Evolutionary conservation across 1,284 basidiomycete genomes (phyloP).

Genomic region (Puccinia polysora): DNA sequence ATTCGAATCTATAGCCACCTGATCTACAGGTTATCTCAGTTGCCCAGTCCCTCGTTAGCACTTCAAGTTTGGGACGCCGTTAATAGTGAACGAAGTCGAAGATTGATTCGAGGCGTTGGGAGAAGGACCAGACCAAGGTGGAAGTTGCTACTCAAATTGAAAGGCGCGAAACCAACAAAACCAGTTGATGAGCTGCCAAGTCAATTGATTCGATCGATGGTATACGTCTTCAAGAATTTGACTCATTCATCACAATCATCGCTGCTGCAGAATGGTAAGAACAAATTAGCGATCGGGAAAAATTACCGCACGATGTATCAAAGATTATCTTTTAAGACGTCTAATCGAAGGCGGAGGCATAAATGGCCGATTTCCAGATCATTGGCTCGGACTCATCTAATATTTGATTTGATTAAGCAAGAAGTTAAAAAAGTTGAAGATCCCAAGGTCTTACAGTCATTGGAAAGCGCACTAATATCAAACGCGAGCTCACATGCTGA

Average conservation of each 20-base stretch:
- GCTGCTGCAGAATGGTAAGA: not conserved
- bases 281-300: not conserved
- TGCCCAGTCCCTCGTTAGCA: not conserved
- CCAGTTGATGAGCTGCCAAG: not conserved
- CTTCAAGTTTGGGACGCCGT: conserved; percentile 9
- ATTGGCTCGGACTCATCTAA: not conserved
- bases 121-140: not conserved
- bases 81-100: not conserved
- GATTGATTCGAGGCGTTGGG: not conserved
- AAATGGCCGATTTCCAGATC: not conserved
- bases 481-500: too few species aligned
- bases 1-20: conserved; percentile 10
- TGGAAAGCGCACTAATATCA: not conserved
- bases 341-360: too few species aligned
- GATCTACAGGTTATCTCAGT: conserved; percentile 14
- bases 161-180: not conserved
- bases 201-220: conserved; percentile 19
- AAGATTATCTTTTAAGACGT: not conserved
- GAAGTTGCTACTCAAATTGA: not conserved
- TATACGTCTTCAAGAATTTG: conserved; percentile 18
- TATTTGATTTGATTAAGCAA: not conserved
- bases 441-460: not conserved
- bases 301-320: conserved; percentile 1
- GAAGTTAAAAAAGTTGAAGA: not conserved
- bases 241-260: not conserved